Evolutionary conservation across 805 yeast genomes (phyloP), one percentile per base, ranked within the genome.

Genomic region (Ascoidea tarda): DNA sequence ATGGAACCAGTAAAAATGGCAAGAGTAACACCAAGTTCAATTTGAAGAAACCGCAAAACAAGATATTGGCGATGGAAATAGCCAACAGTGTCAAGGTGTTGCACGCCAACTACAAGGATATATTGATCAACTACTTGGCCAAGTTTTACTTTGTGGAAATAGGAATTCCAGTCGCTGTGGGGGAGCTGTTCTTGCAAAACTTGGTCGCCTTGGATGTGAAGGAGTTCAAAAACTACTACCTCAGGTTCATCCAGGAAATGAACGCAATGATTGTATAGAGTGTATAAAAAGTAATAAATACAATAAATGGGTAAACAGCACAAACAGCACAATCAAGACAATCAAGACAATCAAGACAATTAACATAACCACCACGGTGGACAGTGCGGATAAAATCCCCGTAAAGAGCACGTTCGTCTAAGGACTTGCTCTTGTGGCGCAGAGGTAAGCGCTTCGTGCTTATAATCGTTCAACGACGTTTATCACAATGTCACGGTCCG

Each of bases 41-140:
- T 61, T 69, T 81, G 50, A 78, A 79, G 57, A 96, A 89, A 64
- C 95, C 95, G 5, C 90, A 87, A 63, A 78, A 77, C 58, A 75
- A 91, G 60, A 74, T 82, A 54, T 74, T 86, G 46, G 82, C 88
- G 1, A 78, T 80, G 58, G 99, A 91, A 61, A 71, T 87, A 12
- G 79, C 93, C 1, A 70, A 78, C 48, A 68, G 88, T 28, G 76
- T 90, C 63, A 84, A 79, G 58, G 74, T 84, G 1, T 71, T 86
- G 55, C 82, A 72, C 57, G 70, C 69, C 5, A 73, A 69, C 33
- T 76, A 74, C 56, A 71, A 77, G 10, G 69, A 65, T 33, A 70
- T 66, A 31, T 69, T 83, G 59, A 66, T 77, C 28, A 69, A 67
- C 52, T 85, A 79, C 62, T 68, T 89, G 59, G 76, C 66, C 16